Evolutionary conservation across 2,329 filamentous ascomycete species (phyloP), one percentile per base, ranked within the genome.

Genomic region (Helicocarpus griseus): DNA sequence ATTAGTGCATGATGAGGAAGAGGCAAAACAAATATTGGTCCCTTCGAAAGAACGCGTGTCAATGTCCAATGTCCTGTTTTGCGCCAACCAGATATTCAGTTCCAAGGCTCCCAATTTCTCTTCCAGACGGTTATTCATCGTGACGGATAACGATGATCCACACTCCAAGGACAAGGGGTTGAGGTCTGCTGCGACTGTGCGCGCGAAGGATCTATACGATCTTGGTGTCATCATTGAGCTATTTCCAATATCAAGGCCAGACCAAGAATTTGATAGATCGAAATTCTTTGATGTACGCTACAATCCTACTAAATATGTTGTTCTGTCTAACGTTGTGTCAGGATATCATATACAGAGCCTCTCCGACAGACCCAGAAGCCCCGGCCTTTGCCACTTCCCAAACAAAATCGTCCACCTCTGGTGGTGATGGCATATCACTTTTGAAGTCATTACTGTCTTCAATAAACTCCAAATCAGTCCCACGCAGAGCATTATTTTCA

Each of bases 31-130:
- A 7, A 71, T 96, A 3, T 71, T 97, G 33, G 76, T 77, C 5
- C 83, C 90, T 1, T 80, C 87, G 0, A 72, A 54, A 21, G 82
- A 90, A 51, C 73, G 77, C 1, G 83, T 86, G 0, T 82, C 83
- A 31, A 95, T 98, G 84, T 82, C 87, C 8, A 95, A 90, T 61
- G 78, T 98, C 2, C 76, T 98, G 1, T 96, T 96, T 65, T 95
- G 90, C 60, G 91, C 89, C 35, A 97, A 97, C 58, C 89, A 96
- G 63, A 87, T 97, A 48, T 96, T 98, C 65, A 95, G 90, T 1
- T 95, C 88, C 2, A 95, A 87, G 65, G 90, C 93, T 0, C 83
- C 93, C 17, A 97, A 96, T 63, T 97, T 97, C 66, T 85, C 88
- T 3, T 97, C 91, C 5, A 78, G 91, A 54, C 81, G 93, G 31